Conservation (phyloP, 2,329 filamentous ascomycete species). For the Colletotrichum euphorbiae region DNA sequence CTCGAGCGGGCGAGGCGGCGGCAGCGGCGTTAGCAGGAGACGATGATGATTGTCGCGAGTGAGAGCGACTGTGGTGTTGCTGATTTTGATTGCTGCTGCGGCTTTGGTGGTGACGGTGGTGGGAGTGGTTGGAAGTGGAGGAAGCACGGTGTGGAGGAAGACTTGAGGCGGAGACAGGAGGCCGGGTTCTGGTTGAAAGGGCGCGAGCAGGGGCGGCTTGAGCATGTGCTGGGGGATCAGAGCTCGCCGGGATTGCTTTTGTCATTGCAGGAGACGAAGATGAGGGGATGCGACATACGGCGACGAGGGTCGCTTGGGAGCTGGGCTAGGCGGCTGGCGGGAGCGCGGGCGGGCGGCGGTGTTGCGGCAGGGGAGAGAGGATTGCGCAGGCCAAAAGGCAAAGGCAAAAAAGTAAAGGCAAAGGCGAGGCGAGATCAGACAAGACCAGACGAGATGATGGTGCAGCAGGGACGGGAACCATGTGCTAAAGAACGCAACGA, state of each 20-base stretch:
- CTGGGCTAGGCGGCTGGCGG: slow-evolving; percentile 3
- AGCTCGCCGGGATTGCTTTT: slow-evolving; percentile 48
- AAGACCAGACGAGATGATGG: background rate
- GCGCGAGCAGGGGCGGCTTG: slow-evolving; percentile 48
- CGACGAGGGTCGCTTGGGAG: slow-evolving; percentile 6
- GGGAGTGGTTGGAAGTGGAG: slow-evolving; percentile 44
- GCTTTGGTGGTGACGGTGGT: slow-evolving; percentile 44
- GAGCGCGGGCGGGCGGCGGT: too few relatives aligned
- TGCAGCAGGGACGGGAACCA: slow-evolving; percentile 21
- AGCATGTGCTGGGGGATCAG: slow-evolving; percentile 46
- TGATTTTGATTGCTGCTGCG: background rate
- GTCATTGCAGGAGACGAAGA: slow-evolving; percentile 47
- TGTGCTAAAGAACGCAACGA: background rate
- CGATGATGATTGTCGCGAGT: slow-evolving; percentile 51
- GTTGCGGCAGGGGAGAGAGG: too few relatives aligned
- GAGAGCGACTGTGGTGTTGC: slow-evolving; percentile 42
- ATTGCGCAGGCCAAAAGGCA: too few relatives aligned
- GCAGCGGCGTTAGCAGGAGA: slow-evolving; percentile 42
- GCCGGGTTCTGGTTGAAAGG: slow-evolving; percentile 52
- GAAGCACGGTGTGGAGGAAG: slow-evolving; percentile 40
- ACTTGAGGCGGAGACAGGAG: slow-evolving; percentile 43
- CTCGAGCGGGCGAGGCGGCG: slow-evolving; percentile 47
- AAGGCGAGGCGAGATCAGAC: too few relatives aligned
- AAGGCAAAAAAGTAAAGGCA: too few relatives aligned
- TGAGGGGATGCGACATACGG: slow-evolving; percentile 26